Evolutionary conservation across 2,329 filamentous ascomycete genomes (phyloP), one percentile per base, ranked within the genome.

Genomic region (Aspergillus sp.): DNA sequence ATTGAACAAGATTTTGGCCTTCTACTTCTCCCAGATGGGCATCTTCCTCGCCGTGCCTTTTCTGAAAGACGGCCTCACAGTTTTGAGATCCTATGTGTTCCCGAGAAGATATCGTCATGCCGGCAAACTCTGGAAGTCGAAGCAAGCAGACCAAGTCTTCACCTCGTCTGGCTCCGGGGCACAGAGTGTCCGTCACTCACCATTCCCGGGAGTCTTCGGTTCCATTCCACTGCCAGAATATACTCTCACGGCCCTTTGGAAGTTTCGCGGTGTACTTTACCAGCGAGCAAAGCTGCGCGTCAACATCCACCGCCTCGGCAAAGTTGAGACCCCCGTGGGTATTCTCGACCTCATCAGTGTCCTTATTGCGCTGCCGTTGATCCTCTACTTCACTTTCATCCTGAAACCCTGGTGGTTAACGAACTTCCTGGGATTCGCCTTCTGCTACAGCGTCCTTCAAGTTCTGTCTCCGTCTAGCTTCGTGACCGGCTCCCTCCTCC

Each of bases 381-480:
- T 87, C 17, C 69, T 78, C 5, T 93, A 91, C 71, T 87, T 89
- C 63, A 80, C 82, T 46, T 76, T 85, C 29, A 71, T 85, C 21
- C 71, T 72, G 21, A 84, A 83, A 60, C 81, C 82, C 29, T 87
- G 87, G 73, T 89, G 84, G 62, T 72, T 97, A 34, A 93, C 90
- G 43, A 97, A 97, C 66, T 75, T 96, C 32, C 82, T 97, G 64
- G 92, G 90, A 0, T 90, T 93, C 60, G 88, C 88, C 5, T 91
- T 96, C 74, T 92, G 88, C 59, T 97, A 97, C 65, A 83, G 84
- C 6, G 85, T 89, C 3, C 80, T 97, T 50, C 84, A 93, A 62
- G 75, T 96, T 49, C 84, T 97, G 76, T 96, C 91, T 1, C 91
- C 92, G 0, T 96, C 91, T 0, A 93, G 90, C 0, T 96, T 97